Base-by-base conservation (phyloP, 345 rosid species). In the Pistacia atlantica region DNA sequence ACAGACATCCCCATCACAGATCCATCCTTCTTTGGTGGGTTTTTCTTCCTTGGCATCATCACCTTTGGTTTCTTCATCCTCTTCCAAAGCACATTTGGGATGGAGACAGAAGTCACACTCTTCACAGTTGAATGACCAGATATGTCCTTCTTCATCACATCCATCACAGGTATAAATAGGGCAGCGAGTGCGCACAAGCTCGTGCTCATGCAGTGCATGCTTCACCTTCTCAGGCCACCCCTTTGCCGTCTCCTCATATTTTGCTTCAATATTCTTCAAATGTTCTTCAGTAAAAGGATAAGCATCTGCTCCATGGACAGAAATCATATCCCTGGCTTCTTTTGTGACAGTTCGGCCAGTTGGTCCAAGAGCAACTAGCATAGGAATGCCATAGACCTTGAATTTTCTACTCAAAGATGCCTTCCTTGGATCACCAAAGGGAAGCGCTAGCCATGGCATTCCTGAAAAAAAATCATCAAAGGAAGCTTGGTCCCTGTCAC, bases 371-470 rank as follows among this genome's bases (percentile, higher is more conserved):
- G 87, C 88, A 49, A 84, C 72, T 16, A 84, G 85, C 86, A 82
- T 79, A 74, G 96, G 94, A 38, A 89, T 87, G 62, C 93, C 90
- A 46, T n/a, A 11, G 60, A 86, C 86, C 69, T 80, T 90, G 81
- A 91, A 93, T 77, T 80, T 87, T 54, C 38, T 63, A 38, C 75
- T 80, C 72, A 90, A 76, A 49, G 77, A 80, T 4, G 78, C 1
- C 78, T 86, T 90, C 87, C 94, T 89, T 11, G 73, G 73, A 78
- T 90, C 90, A 55, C 89, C 88, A 57, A 82, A 93, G 2, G 97
- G 94, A 74, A 90, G 94, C 16, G 96, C 90, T 75, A 91, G 68
- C 84, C 96, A 91, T 0, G 97, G 94, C 89, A 93, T 89, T 65
- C 79, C 80, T n/a, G 90, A 75, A 75, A 82, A 86, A 77, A 74